A percentile compares a stretch with the other conserved stretches of the same genome.
These are phyloP conservation scores for Cordyceps militaris DNA, from an alignment of 2,329 filamentous ascomycete genomes.

Conservation along the genomic window DNA sequence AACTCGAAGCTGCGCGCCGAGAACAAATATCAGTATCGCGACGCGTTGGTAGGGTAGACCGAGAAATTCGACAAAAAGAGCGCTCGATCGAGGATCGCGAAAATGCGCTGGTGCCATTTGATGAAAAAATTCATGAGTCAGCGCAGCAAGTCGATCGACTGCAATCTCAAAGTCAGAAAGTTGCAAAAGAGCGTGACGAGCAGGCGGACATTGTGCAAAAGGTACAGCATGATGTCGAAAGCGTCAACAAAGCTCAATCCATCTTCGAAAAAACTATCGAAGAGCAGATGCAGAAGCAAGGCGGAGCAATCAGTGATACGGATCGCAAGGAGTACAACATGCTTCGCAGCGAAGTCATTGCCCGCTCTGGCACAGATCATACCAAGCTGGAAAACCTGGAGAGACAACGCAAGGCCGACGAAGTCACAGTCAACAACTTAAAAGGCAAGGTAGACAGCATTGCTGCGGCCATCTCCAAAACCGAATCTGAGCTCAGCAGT, in stretches of 20 bases:
- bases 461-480: conserved; percentile 64
- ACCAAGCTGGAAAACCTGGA: conserved; percentile 78
- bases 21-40: conserved; percentile 73
- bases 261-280: conserved; percentile 85
- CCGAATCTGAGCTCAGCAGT: conserved; percentile 62
- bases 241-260: conserved; percentile 82
- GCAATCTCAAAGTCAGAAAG: conserved; percentile 59
- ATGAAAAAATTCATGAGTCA: conserved; percentile 83
- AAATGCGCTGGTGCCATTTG: conserved; percentile 78
- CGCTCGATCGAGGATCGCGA: conserved; percentile 81
- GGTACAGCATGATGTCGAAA: conserved; percentile 70
- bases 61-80: conserved; percentile 76
- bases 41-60: conserved; percentile 75
- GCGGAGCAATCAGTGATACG: conserved; percentile 73
- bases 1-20: conserved; percentile 72
- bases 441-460: conserved; percentile 80
- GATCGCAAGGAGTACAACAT: conserved; percentile 87
- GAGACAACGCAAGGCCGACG: conserved; percentile 83
- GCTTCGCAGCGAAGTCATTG: conserved; percentile 77
- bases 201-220: conserved; percentile 64
- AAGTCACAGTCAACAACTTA: conserved; percentile 82
- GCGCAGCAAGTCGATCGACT: conserved; percentile 62
- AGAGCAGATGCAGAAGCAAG: conserved; percentile 77
- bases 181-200: conserved; percentile 68
- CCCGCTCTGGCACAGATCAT: conserved; percentile 73